phyloP scores from a whole-genome alignment of 2,329 filamentous ascomycete genomes.

The Fusarium oxysporum region DNA sequence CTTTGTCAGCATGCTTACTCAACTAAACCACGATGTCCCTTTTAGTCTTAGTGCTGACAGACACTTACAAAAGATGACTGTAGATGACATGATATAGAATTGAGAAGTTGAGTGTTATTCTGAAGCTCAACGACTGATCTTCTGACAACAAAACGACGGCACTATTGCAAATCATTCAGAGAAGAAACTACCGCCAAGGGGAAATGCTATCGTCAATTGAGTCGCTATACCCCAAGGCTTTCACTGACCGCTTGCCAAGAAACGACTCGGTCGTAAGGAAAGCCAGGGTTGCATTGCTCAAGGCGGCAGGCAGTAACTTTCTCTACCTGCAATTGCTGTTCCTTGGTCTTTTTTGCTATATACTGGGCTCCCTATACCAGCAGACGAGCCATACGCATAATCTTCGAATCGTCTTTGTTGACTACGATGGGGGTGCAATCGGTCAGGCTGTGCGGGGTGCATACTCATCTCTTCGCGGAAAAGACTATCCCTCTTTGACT shows the following conservation, averaged over 20 bases:
- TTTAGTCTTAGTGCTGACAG: too few relatives aligned
- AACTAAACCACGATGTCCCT: too few relatives aligned
- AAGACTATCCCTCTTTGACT: slow-evolving; percentile 31
- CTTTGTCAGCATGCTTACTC: too few relatives aligned
- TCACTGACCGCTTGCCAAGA: neutral
- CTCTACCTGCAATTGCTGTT: slow-evolving; percentile 56
- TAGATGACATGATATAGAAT: too few relatives aligned
- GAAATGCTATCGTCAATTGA: neutral
- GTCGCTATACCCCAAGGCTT: neutral
- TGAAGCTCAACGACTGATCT: too few relatives aligned
- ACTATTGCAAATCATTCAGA: too few relatives aligned
- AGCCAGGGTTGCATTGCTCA: slow-evolving; percentile 22
- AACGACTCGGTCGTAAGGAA: neutral
- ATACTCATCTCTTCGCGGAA: slow-evolving; percentile 27
- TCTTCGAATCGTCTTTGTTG: slow-evolving; percentile 37
- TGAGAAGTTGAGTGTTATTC: too few relatives aligned
- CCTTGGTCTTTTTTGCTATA: slow-evolving; percentile 39
- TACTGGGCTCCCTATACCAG: slow-evolving; percentile 39
- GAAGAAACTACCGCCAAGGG: too few relatives aligned
- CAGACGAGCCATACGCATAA: slow-evolving; percentile 32
- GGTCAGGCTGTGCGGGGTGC: slow-evolving; percentile 36
- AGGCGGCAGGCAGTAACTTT: slow-evolving; percentile 27
- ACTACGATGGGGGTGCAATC: slow-evolving; percentile 41
- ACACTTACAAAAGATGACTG: too few relatives aligned
- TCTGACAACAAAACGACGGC: too few relatives aligned